phyloP scores from a whole-genome alignment of 2,329 filamentous ascomycete genomes.

The Pyrenophora seminiperda region DNA sequence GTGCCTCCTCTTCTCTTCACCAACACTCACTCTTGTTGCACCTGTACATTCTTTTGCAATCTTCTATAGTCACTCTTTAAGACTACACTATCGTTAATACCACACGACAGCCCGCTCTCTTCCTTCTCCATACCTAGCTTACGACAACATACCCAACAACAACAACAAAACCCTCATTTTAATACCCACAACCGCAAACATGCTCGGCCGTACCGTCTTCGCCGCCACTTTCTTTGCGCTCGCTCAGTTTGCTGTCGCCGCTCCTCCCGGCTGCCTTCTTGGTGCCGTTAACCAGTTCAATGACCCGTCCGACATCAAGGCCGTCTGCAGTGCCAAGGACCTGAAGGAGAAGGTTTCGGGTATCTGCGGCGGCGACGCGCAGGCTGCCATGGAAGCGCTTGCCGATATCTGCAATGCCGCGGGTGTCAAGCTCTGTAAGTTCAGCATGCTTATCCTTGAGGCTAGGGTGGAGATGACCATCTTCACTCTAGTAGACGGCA shows the following conservation, averaged over 20 bases:
- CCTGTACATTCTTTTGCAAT: constrained; percentile 17
- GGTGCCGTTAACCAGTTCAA: constrained; percentile 39
- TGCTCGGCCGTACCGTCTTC: constrained; percentile 39
- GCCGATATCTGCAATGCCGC: constrained; percentile 36
- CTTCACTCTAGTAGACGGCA: too few relatives aligned
- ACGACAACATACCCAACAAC: neutral
- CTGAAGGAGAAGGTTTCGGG: constrained; percentile 26
- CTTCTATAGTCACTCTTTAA: constrained; percentile 23
- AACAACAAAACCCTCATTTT: neutral
- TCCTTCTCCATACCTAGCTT: too few relatives aligned
- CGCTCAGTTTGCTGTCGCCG: constrained; percentile 28
- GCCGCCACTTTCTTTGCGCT: constrained; percentile 34
- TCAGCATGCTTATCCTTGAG: neutral
- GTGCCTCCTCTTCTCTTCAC: constrained; percentile 8
- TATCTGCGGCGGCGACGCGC: constrained; percentile 31
- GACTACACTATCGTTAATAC: constrained; percentile 17
- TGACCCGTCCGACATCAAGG: constrained; percentile 32
- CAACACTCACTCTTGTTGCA: constrained; percentile 17
- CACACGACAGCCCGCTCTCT: too few relatives aligned
- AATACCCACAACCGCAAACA: constrained; percentile 22
- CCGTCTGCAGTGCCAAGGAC: constrained; percentile 39
- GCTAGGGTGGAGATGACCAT: too few relatives aligned
- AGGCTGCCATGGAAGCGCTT: constrained; percentile 34
- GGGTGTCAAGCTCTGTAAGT: constrained; percentile 40
- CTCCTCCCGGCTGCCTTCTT: constrained; percentile 37